Evolutionary conservation across 768 basidiomycete species (phyloP).

Genomic region (Amanita inopinata): DNA sequence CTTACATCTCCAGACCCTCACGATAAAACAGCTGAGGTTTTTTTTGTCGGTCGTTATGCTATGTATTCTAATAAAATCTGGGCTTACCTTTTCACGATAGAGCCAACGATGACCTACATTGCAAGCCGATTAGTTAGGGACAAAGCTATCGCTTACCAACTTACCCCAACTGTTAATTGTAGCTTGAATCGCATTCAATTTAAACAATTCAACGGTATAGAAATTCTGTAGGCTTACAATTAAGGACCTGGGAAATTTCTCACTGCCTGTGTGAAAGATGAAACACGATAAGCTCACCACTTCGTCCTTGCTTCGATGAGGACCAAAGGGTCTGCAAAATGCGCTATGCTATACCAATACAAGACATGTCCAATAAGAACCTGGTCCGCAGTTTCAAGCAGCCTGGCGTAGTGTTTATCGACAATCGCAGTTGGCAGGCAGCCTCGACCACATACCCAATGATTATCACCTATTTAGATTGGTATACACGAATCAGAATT

Average conservation of each 20-base stretch:
- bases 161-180: slow-evolving; percentile 36
- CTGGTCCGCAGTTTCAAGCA: slow-evolving; percentile 46
- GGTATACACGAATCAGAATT: not conserved
- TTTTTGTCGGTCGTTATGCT: no score
- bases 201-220: not conserved
- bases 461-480: slow-evolving; percentile 25
- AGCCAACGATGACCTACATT: slow-evolving; percentile 41
- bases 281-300: slow-evolving; percentile 29
- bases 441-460: no score
- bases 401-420: slow-evolving; percentile 19
- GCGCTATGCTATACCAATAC: slow-evolving; percentile 46
- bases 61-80: no score
- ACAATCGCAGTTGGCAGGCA: not conserved
- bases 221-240: slow-evolving; percentile 30
- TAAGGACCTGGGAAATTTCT: slow-evolving; percentile 30
- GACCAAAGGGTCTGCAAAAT: slow-evolving; percentile 26
- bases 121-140: no score
- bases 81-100: slow-evolving; percentile 40
- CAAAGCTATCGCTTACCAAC: slow-evolving; percentile 12
- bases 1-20: slow-evolving; percentile 60
- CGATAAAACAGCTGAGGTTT: slow-evolving; percentile 36
- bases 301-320: slow-evolving; percentile 28
- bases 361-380: slow-evolving; percentile 44
- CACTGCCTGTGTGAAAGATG: not conserved
- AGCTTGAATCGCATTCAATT: slow-evolving; percentile 22